Conservation (phyloP, 1,284 basidiomycete genomes). For the Trametes hirsuta region DNA sequence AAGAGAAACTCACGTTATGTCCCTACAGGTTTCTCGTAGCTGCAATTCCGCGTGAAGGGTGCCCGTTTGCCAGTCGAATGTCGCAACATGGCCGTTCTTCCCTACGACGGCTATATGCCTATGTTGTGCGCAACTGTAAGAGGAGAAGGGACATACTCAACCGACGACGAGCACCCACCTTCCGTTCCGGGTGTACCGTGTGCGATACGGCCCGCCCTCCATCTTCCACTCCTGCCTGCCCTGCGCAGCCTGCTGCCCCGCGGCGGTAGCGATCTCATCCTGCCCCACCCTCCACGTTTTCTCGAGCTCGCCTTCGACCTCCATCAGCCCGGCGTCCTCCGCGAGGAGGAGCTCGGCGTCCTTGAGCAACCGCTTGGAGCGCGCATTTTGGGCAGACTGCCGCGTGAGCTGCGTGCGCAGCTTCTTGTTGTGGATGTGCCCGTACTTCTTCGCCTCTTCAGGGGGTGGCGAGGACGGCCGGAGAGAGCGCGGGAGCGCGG, state of each 20-base stretch:
- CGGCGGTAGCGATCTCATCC: conserved; percentile 70
- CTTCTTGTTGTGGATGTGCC: conserved; percentile 76
- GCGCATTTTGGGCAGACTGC: conserved; percentile 58
- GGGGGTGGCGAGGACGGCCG: conserved; percentile 47
- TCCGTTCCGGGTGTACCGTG: conserved; percentile 90
- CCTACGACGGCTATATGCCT: conserved; percentile 89
- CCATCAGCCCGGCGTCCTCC: conserved; percentile 70
- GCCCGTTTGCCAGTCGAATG: conserved; percentile 94
- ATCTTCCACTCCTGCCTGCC: conserved; percentile 84
- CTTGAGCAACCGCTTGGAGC: conserved; percentile 59
- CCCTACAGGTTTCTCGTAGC: conserved; percentile 85
- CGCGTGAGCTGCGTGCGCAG: conserved; percentile 70
- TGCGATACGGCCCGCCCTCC: conserved; percentile 86
- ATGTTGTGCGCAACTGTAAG: not conserved
- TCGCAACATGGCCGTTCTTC: conserved; percentile 86
- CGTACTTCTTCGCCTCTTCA: conserved; percentile 49
- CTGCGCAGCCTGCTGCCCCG: conserved; percentile 74
- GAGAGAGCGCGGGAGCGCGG: conserved; percentile 64
- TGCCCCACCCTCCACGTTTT: conserved; percentile 90
- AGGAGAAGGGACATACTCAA: not conserved
- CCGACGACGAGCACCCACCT: conserved; percentile 50
- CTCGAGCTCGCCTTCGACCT: conserved; percentile 81
- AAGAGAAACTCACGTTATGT: conserved; percentile 75
- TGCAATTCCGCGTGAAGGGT: conserved; percentile 89
- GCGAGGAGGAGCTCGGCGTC: conserved; percentile 69